Percentiles rank a stretch among this genome's conserved stretches.
Evolutionary conservation across 257 asterid species (phyloP).

Genomic region (Mentha longifolia): DNA sequence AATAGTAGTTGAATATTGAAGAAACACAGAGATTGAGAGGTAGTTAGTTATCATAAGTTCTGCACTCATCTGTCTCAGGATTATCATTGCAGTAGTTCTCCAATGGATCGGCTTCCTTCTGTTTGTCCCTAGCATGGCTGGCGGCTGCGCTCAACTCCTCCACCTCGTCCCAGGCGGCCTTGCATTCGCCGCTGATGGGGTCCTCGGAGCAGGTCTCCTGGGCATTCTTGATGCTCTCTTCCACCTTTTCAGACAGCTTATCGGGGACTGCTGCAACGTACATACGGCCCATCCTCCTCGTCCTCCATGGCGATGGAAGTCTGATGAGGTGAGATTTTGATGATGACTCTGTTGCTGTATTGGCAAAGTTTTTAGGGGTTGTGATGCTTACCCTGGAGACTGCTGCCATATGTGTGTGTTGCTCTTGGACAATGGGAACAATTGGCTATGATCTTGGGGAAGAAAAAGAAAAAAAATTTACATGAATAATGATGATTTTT

Average conservation of each 20-base stretch:
- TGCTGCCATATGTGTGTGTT: constrained; percentile 61
- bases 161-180: constrained; percentile 98
- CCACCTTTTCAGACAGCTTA: constrained; percentile 70
- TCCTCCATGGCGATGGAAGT: constrained; percentile 44
- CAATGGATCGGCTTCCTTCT: constrained; percentile 65
- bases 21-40: not conserved
- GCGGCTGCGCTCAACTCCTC: constrained; percentile 99
- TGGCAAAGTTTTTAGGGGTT: constrained; percentile 46
- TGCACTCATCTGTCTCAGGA: constrained; percentile 92
- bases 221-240: constrained; percentile 80
- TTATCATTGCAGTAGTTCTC: constrained; percentile 92
- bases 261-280: constrained; percentile 61
- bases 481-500: not conserved
- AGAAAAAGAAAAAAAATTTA: not conserved
- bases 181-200: constrained; percentile 86
- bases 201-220: constrained; percentile 69
- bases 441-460: not conserved
- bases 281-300: constrained; percentile 38
- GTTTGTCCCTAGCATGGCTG: constrained; percentile 82
- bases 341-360: constrained; percentile 28
- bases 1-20: constrained; percentile 13
- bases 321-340: constrained; percentile 33
- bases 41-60: constrained; percentile 70
- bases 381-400: constrained; percentile 60
- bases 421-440: constrained; percentile 53